Percentiles rank a stretch among this genome's conserved stretches.
Evolutionary conservation across 73 alveolate species (phyloP).

Genomic region (Stentor coeruleus): DNA sequence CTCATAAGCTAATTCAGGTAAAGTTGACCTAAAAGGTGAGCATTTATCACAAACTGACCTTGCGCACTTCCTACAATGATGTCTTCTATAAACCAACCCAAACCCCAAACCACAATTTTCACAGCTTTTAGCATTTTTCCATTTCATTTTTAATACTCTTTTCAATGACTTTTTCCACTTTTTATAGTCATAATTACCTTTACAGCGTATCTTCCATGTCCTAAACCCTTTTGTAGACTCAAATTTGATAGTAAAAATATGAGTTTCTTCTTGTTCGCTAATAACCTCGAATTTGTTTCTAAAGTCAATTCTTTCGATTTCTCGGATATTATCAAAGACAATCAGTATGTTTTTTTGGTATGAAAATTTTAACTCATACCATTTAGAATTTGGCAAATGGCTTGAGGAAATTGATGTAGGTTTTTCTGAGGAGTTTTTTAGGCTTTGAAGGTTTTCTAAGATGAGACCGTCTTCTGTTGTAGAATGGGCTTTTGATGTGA

Average conservation of each 20-base stretch:
- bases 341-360: no score
- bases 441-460: no score
- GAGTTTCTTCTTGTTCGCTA: background rate
- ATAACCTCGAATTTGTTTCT: background rate
- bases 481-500: no score
- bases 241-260: background rate
- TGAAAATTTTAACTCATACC: no score
- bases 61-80: slow-evolving; percentile 15
- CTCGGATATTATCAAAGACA: no score
- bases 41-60: background rate
- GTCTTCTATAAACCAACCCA: background rate
- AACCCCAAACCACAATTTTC: background rate
- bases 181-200: background rate
- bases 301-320: no score
- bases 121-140: background rate
- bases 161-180: background rate
- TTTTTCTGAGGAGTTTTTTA: no score
- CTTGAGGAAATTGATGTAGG: no score
- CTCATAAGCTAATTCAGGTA: slow-evolving; percentile 16
- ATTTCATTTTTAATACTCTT: no score
- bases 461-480: no score
- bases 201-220: background rate
- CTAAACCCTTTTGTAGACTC: background rate
- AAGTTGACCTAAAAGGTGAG: background rate
- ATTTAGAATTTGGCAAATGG: no score